Conservation (phyloP, 2,329 filamentous ascomycete genomes). For the Botrytis deweyae region DNA sequence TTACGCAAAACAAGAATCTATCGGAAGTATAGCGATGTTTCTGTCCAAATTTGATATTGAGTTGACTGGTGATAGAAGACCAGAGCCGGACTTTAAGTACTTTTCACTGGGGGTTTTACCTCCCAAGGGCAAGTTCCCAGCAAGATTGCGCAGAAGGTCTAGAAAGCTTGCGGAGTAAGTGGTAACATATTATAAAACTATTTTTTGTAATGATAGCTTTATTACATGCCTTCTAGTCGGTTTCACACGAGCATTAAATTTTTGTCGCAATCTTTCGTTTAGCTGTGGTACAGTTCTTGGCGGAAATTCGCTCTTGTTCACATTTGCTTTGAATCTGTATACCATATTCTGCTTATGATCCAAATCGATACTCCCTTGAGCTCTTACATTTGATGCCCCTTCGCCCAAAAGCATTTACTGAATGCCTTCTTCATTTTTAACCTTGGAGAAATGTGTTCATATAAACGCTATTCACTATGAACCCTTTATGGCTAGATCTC, state of each 20-base stretch:
- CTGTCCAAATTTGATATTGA: conserved; percentile 40
- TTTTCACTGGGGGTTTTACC: conserved; percentile 31
- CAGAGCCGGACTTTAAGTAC: conserved; percentile 26
- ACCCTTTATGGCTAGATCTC: not conserved
- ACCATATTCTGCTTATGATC: not conserved
- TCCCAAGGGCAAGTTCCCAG: conserved; percentile 26
- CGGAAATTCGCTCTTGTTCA: not conserved
- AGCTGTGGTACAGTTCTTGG: not conserved
- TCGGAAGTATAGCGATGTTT: conserved; percentile 38
- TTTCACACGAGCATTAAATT: not conserved
- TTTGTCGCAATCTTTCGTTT: not conserved
- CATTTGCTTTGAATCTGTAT: not conserved
- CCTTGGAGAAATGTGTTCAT: not conserved
- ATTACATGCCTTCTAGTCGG: not conserved
- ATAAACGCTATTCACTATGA: not conserved
- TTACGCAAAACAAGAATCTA: conserved; percentile 42
- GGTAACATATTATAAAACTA: not conserved
- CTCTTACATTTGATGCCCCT: too few relatives aligned
- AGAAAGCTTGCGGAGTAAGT: not conserved
- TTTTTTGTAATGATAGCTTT: not conserved
- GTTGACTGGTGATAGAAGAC: conserved; percentile 21
- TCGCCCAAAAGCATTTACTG: not conserved
- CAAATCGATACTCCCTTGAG: not conserved
- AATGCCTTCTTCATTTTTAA: not conserved
- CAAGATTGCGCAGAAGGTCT: conserved; percentile 26